phyloP scores from a whole-genome alignment of 2,329 filamentous ascomycete genomes.

The Lomentospora prolificans region DNA sequence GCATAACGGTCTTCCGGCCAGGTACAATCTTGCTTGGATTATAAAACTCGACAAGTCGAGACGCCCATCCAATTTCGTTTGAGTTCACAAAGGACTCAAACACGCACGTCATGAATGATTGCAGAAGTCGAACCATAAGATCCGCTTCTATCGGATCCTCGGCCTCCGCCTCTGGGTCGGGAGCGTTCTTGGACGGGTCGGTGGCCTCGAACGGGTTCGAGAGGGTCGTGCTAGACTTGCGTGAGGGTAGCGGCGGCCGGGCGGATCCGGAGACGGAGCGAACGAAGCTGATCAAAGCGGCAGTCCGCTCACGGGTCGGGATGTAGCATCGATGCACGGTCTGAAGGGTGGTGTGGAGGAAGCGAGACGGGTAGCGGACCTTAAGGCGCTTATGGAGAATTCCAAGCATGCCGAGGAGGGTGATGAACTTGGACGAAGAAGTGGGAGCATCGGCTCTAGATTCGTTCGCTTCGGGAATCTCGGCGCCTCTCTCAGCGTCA shows the following conservation, averaged over 20 bases:
- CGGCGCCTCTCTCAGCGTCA: slow-evolving; percentile 17
- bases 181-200: slow-evolving; percentile 44
- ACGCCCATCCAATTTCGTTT: slow-evolving; percentile 50
- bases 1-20: slow-evolving; percentile 49
- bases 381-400: slow-evolving; percentile 66
- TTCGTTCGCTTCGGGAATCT: slow-evolving; percentile 13
- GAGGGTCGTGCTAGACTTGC: slow-evolving; percentile 47
- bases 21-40: slow-evolving; percentile 55
- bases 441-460: slow-evolving; percentile 11
- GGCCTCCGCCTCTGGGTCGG: slow-evolving; percentile 49
- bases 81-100: slow-evolving; percentile 62
- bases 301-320: slow-evolving; percentile 56
- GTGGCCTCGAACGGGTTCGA: slow-evolving; percentile 43
- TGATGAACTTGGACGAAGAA: slow-evolving; percentile 47
- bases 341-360: slow-evolving; percentile 66
- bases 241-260: slow-evolving; percentile 50
- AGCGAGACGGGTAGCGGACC: slow-evolving; percentile 68
- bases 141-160: slow-evolving; percentile 46
- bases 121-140: slow-evolving; percentile 55
- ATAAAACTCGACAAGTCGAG: slow-evolving; percentile 58
- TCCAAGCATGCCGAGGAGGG: slow-evolving; percentile 59
- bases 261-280: slow-evolving; percentile 59
- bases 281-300: slow-evolving; percentile 60
- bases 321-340: slow-evolving; percentile 59
- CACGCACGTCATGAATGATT: slow-evolving; percentile 69